Base-by-base conservation (phyloP, 2,329 filamentous ascomycete species). In the Bipolaris gigantea region DNA sequence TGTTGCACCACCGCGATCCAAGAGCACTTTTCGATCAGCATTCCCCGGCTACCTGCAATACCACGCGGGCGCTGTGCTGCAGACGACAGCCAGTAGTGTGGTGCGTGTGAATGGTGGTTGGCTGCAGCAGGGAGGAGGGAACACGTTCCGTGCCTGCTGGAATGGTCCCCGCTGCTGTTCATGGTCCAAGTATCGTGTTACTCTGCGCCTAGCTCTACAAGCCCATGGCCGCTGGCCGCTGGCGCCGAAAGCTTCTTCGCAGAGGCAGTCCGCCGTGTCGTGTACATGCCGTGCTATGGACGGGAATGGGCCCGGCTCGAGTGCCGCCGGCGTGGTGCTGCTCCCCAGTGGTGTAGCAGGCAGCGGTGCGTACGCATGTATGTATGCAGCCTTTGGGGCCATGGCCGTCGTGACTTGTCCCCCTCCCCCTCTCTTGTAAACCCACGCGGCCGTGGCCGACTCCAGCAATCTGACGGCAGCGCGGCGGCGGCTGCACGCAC, bases 1-100 rank as follows among this genome's bases (percentile, higher is more conserved):
- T 39, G 33, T 33, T 34, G 23, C 39, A 41, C 16, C 7, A 38
- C 41, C 25, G 43, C 53, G 53, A 55, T 55, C 33, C 25, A 18
- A 33, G 39, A 43, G n/a, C 25, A 52, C 36, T 21, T 43, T 36
- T 35, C 53, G 53, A 55, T 55, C 53, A 35, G 33, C 33, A 21
- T 10, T 27, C 48, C 48, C 48, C 39, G 48, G 53, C 21, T 23
- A 16, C 19, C 19, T 21, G 48, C 36, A 36, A 34, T 48, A 42
- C 43, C 38, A 34, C 25, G 40, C 16, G 39, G 30, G 34, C 48
- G 53, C 38, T 25, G 49, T 13, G 39, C 23, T 35, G 34, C 33
- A 47, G 43, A 46, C 38, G 48, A 47, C 27, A 42, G 41, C 41
- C 42, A 32, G 47, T 42, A 25, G 38, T 19, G 36, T 32, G 5